Evolutionary conservation across 306 rosid species (phyloP), one percentile per base, ranked within the genome.

Genomic region (Lotus japonicus): DNA sequence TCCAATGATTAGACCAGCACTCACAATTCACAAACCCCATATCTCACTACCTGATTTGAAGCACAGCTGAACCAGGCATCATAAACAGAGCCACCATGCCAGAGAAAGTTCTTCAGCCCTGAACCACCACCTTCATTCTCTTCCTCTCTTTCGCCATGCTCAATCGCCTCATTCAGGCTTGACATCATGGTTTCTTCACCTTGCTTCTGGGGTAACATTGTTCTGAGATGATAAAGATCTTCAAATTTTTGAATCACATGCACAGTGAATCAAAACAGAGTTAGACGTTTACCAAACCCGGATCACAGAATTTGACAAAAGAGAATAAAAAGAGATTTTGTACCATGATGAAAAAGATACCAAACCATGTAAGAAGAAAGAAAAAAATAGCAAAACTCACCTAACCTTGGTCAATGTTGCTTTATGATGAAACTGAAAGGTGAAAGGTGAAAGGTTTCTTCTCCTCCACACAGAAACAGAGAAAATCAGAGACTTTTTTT

Each of bases 11-110:
- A 69, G 35, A 14, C 11, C 61, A 33, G 12, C 2, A 49, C 68
- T 53, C 6, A 19, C 55, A 21, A n/a, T n/a, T n/a, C n/a, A n/a
- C n/a, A 38, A 19, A 44, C 66, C 52, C 38, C 8, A 3, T 38
- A 16, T 43, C 2, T 10, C 16, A 9, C 28, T 78, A 92, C 98
- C 91, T 92, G 98, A 74, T 89, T 92, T 43, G 98, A 92, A 9
- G 98, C 97, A 57, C 98, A 92, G 55, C 91, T 89, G 80, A 92
- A 92, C 98, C 98, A 92, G 10, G 98, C 98, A 73, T 92, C 98
- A 64, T 88, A 92, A 38, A 65, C 91, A 76, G 98, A 92, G 6
- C 98, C 98, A 51, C 98, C 98, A 71, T 92, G 91, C 97, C 97
- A 92, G 61, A 92, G 91, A 50, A 89, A 5, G 80, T 18, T 83